Evolutionary conservation across 768 basidiomycete species (phyloP), one percentile per base, ranked within the genome.

Genomic region (Chalciporus chontae): DNA sequence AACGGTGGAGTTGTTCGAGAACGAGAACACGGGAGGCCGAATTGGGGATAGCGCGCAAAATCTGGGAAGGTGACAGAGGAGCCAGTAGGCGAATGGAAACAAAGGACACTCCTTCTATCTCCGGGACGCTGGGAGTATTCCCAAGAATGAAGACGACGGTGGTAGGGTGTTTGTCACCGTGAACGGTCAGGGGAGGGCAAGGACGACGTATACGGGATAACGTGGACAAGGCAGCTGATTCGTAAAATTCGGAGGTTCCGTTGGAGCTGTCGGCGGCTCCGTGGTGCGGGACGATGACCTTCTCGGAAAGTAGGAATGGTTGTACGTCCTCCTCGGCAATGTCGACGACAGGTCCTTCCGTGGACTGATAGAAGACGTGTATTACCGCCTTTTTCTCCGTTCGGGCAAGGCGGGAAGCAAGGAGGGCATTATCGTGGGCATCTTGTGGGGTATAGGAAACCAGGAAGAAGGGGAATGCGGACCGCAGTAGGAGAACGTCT

Each of bases 401-500:
- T 32, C 77, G 77, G 0, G 95, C 90, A 43, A 97, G 70, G 38
- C 85, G 80, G 44, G 90, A 84, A 13, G 92, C 91, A 15, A 98
- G 78, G 31, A 97, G 71, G 19, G 92, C 88, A 67, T 97, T 85
- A 63, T 94, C 90, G 59, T 95, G 88, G 4, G 93, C 90, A 62
- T 93, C 79, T 64, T 92, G 87, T 3, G 81, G 66, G 1, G 79
- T 81, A 31, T 80, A 76, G 6, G 92, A 94, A 60, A 94, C 75
- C 43, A 98, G 59, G 63, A 93, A 85, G 69, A 84, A 90, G 24
- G 89, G 88, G 5, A 90, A 80, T 17, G 83, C 77, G n/a, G 86
- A 80, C 36, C 85, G 84, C 50, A 95, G 83, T 11, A 85, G 72
- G 37, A 94, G 77, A 36, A 83, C 81, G 55, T 87, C 83, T 29